A percentile compares a stretch with the other conserved stretches of the same genome.
Conservation (phyloP, 2,329 filamentous ascomycete species). For the Lanzia echinophila region DNA sequence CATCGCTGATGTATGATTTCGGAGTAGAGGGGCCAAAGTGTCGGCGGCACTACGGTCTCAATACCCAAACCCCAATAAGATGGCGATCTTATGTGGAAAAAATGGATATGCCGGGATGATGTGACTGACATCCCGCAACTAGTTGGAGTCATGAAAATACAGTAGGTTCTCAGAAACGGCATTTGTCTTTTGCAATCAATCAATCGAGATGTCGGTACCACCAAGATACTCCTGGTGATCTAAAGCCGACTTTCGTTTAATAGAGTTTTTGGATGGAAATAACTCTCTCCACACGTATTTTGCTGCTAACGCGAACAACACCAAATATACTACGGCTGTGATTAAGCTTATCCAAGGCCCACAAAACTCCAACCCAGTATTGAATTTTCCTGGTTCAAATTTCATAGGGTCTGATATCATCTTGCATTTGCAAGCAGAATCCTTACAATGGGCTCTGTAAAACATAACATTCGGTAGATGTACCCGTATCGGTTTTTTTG, state of each 20-base stretch:
- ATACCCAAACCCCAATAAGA: neutral
- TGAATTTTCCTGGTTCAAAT: neutral
- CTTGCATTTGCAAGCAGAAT: neutral
- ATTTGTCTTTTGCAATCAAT: no score
- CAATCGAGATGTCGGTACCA: no score
- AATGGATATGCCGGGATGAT: neutral
- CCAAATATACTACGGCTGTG: neutral
- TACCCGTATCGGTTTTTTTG: no score
- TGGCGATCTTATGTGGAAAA: neutral
- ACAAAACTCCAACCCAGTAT: neutral
- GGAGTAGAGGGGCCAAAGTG: slow-evolving; percentile 1
- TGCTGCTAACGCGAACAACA: neutral
- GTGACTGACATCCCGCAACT: neutral
- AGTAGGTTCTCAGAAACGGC: no score
- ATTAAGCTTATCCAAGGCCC: slow-evolving; percentile 9
- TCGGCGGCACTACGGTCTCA: slow-evolving; percentile 9
- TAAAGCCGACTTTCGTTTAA: neutral
- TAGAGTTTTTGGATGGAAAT: neutral
- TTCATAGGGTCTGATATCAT: slow-evolving; percentile 9
- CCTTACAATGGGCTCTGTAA: neutral
- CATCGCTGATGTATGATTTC: neutral
- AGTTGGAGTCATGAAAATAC: neutral
- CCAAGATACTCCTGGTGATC: no score
- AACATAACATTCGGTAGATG: no score
- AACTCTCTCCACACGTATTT: neutral